Evolutionary conservation across 129 eudicot species (phyloP).

Genomic region (Helianthus annuus): DNA sequence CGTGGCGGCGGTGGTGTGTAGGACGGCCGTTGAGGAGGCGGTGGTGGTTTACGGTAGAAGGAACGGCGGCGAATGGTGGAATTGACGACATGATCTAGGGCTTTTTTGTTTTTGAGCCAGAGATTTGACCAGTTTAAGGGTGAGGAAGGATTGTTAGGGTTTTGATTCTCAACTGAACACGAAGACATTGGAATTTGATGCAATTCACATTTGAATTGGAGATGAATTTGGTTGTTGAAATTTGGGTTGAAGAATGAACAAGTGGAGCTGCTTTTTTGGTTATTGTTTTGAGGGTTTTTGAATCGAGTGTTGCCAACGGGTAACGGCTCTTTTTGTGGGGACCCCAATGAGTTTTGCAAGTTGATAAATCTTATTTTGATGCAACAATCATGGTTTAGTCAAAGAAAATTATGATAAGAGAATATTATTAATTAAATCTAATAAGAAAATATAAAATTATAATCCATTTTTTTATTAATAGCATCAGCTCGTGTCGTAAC

Average conservation of each 20-base stretch:
- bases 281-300: conserved; percentile 23
- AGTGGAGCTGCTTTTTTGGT: conserved; percentile 20
- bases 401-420: too few relatives aligned
- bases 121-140: conserved; percentile 39
- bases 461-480: too few relatives aligned
- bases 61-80: conserved; percentile 58
- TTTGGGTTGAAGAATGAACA: neutral
- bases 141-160: conserved; percentile 37
- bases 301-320: conserved; percentile 24
- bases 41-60: conserved; percentile 34
- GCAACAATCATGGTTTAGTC: too few relatives aligned
- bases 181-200: conserved; percentile 34
- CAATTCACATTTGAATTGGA: conserved; percentile 21
- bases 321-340: conserved; percentile 33
- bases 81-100: conserved; percentile 47
- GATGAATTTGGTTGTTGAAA: neutral
- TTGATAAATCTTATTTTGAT: neutral
- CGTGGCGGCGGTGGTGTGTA: conserved; percentile 15
- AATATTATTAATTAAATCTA: too few relatives aligned
- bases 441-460: too few relatives aligned
- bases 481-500: too few relatives aligned
- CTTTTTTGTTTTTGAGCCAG: conserved; percentile 60
- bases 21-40: conserved; percentile 22
- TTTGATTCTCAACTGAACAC: conserved; percentile 42
- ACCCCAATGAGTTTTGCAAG: neutral